Percentiles rank a stretch among this genome's conserved stretches.
Conservation (phyloP, 805 yeast species). For the Ogataea naganishii region DNA sequence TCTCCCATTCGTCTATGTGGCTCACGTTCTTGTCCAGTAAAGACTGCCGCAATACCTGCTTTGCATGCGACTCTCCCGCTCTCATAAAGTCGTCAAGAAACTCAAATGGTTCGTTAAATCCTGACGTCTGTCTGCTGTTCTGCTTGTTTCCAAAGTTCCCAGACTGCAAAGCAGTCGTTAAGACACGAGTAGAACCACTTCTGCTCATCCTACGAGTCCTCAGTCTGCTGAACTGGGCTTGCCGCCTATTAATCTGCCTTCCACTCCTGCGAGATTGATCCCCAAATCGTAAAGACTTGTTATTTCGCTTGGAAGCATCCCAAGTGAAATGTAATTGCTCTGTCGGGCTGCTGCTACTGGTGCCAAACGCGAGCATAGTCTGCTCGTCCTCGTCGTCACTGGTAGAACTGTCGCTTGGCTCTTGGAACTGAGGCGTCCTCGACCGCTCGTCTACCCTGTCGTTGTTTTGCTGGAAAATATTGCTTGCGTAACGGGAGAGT, state of each 20-base stretch:
- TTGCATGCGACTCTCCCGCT: conserved; percentile 35
- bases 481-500: too few relatives aligned
- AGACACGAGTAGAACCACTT: conserved; percentile 19
- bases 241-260: conserved; percentile 12
- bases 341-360: conserved; percentile 26
- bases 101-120: conserved; percentile 20
- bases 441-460: too few relatives aligned
- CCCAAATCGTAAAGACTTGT: conserved; percentile 9
- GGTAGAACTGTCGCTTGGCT: conserved; percentile 7
- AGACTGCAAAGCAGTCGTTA: conserved; percentile 9
- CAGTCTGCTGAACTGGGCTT: conserved; percentile 13
- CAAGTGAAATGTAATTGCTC: conserved; percentile 24
- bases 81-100: conserved; percentile 24
- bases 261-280: conserved; percentile 6
- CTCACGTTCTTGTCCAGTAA: conserved; percentile 51
- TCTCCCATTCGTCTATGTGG: conserved; percentile 50
- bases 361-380: conserved; percentile 18
- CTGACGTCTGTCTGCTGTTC: conserved; percentile 9
- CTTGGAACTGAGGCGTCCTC: too few relatives aligned
- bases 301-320: conserved; percentile 12
- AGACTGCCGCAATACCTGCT: conserved; percentile 47
- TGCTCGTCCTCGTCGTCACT: conserved; percentile 21
- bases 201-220: conserved; percentile 46
- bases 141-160: conserved; percentile 4
- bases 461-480: too few relatives aligned